phyloP scores from a whole-genome alignment of 352 stramenopile genomes.

The Globisporangium lucens region DNA sequence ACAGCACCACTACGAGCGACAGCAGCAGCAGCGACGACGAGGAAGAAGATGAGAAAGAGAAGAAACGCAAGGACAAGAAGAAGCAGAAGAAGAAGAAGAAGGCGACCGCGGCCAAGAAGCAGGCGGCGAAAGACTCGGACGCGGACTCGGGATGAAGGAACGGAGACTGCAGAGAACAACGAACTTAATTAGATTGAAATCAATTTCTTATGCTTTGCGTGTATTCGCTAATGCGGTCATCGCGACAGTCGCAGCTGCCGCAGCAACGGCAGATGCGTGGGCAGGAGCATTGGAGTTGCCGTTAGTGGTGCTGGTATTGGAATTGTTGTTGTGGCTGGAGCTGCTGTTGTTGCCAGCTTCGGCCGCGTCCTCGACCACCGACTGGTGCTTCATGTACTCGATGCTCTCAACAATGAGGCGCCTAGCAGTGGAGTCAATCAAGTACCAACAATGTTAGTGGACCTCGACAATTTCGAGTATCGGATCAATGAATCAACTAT shows the following conservation, averaged over 20 bases:
- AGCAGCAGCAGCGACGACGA: constrained; percentile 7
- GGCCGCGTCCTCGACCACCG: constrained; percentile 1
- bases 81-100: constrained; percentile 13
- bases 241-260: not conserved
- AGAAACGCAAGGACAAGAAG: constrained; percentile 27
- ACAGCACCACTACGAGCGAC: constrained; percentile 6
- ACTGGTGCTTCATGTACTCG: constrained; percentile 22
- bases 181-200: constrained; percentile 10
- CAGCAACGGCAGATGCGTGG: not conserved
- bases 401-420: constrained; percentile 34
- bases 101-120: constrained; percentile 25
- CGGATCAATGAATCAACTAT: not conserved
- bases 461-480: not conserved
- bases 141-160: not conserved
- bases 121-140: not conserved
- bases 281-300: not conserved
- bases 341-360: not conserved
- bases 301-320: not conserved
- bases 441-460: not conserved
- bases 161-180: not conserved
- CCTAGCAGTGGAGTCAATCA: not conserved
- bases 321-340: not conserved
- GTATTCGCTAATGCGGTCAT: not conserved
- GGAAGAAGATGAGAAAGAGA: constrained; percentile 21
- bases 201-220: constrained; percentile 2